A percentile compares a stretch with the other conserved stretches of the same genome.
Evolutionary conservation across 495 filamentous ascomycete genomes (phyloP).

Genomic region (Lasiosphaeria hispida): DNA sequence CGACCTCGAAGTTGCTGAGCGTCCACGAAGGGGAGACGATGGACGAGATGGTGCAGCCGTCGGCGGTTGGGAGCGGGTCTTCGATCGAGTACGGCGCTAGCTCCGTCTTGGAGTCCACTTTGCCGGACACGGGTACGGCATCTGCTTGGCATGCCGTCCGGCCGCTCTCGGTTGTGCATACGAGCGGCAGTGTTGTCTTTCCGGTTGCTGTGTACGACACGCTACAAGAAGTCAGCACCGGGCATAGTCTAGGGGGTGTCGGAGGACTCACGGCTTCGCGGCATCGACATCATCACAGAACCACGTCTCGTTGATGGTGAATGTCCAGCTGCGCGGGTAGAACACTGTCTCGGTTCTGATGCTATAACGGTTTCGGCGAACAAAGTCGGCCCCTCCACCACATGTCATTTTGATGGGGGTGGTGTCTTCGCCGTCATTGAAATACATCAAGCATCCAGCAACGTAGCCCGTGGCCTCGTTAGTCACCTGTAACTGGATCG

Average conservation of each 20-base stretch:
- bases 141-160: conserved; percentile 17
- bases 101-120: conserved; percentile 6
- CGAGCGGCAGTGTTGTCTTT: conserved; percentile 6
- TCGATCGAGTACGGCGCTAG: conserved; percentile 29
- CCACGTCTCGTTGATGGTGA: conserved; percentile 24
- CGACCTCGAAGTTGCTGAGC: conserved; percentile 24
- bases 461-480: conserved; percentile 18
- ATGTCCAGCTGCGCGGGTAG: conserved; percentile 13
- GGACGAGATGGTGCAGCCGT: conserved; percentile 32
- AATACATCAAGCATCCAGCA: conserved; percentile 18
- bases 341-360: conserved; percentile 12
- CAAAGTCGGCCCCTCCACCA: conserved; percentile 6
- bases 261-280: conserved; percentile 15
- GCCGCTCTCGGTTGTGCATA: conserved; percentile 10
- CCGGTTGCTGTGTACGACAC: conserved; percentile 11
- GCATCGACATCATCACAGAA: conserved; percentile 21
- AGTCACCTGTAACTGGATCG: conserved; percentile 19
- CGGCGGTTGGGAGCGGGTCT: conserved; percentile 22
- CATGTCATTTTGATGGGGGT: conserved; percentile 10
- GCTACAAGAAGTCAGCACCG: background rate
- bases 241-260: background rate
- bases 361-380: conserved; percentile 9
- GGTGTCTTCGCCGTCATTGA: background rate
- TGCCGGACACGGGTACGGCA: conserved; percentile 12
- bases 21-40: conserved; percentile 26